Evolutionary conservation across 148 eudicot species (phyloP), one percentile per base, ranked within the genome.

Genomic region (Rhododendron kiyosumense): DNA sequence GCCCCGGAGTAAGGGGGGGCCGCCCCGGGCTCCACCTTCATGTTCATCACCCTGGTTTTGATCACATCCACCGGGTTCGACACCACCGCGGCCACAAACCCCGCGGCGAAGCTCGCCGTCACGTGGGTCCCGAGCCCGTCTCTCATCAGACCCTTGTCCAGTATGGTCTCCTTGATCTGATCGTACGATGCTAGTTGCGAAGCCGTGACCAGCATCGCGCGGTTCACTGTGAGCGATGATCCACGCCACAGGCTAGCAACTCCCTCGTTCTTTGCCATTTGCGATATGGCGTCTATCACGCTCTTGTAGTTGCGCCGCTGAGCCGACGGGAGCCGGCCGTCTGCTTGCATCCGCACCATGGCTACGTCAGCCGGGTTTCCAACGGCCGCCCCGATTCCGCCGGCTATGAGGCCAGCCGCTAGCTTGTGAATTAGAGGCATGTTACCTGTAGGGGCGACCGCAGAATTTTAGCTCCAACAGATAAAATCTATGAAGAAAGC

Each of bases 341-440:
- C 93, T 18, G 92, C 94, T 82, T 90, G 94, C 94, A 90, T 92
- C 2, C 91, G 87, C 3, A 92, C 94, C 94, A 92, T 92, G 7
- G 94, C 92, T 63, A 92, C 94, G 79, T 92, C 92, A 18, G 94
- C 92, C 0, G 94, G 94, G 88, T 92, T 92, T 2, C 94, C 94
- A 0, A 90, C 89, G 3, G 92, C 91, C 0, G 94, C 94, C n/a
- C 94, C 91, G 28, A 92, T 86, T 0, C 87, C 93, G 7, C 94
- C 91, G 3, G 94, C 90, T 20, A 92, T 63, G 18, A 92, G 75
- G 0, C 92, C 94, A 41, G 94, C 92, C 0, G 88, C 85, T 46
- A 92, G 89, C 77, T 92, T 92, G 6, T 76, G 46, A 9, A 74
- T 43, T 26, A 90, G 65, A 0, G 92, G 87, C 26, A 92, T 20